Percentiles rank a stretch among this genome's conserved stretches.
Conservation (phyloP, 2,329 filamentous ascomycete genomes). For the Xylaria sp. region DNA sequence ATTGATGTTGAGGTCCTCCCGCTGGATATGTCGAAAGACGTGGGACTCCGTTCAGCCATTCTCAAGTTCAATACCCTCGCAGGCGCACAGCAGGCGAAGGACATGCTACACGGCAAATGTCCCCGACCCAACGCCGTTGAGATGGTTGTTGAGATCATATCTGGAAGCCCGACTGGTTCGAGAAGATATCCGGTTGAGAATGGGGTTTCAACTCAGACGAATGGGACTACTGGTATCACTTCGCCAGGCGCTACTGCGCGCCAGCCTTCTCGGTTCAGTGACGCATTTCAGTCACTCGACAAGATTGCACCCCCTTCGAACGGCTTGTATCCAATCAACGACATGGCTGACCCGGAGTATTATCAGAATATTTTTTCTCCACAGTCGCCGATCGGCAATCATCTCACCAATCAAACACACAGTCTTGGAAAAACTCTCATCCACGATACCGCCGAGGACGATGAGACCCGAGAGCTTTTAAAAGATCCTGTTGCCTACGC, state of each 20-base stretch:
- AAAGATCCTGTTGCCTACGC: constrained; percentile 79
- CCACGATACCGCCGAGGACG: constrained; percentile 73
- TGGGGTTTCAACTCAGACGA: constrained; percentile 53
- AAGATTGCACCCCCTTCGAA: constrained; percentile 70
- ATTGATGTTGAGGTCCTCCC: constrained; percentile 62
- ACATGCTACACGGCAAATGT: constrained; percentile 66
- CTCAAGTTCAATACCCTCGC: constrained; percentile 62
- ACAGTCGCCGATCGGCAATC: constrained; percentile 77
- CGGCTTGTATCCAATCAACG: constrained; percentile 63
- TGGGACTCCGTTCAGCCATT: constrained; percentile 62
- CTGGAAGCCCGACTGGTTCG: constrained; percentile 51
- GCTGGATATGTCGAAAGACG: constrained; percentile 60
- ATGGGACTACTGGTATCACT: constrained; percentile 54
- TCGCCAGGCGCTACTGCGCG: constrained; percentile 60
- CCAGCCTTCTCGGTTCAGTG: constrained; percentile 69
- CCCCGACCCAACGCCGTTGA: constrained; percentile 62
- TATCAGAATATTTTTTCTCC: constrained; percentile 76
- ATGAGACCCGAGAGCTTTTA: constrained; percentile 77
- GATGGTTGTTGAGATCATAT: constrained; percentile 71
- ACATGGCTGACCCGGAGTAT: constrained; percentile 68
- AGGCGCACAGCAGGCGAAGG: constrained; percentile 67
- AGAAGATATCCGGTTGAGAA: constrained; percentile 65
- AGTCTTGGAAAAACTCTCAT: constrained; percentile 77
- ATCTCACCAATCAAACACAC: constrained; percentile 69
- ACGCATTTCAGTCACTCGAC: constrained; percentile 69